Evolutionary conservation across 495 filamentous ascomycete species (phyloP).

Genomic region (Podospora pseudopauciseta): DNA sequence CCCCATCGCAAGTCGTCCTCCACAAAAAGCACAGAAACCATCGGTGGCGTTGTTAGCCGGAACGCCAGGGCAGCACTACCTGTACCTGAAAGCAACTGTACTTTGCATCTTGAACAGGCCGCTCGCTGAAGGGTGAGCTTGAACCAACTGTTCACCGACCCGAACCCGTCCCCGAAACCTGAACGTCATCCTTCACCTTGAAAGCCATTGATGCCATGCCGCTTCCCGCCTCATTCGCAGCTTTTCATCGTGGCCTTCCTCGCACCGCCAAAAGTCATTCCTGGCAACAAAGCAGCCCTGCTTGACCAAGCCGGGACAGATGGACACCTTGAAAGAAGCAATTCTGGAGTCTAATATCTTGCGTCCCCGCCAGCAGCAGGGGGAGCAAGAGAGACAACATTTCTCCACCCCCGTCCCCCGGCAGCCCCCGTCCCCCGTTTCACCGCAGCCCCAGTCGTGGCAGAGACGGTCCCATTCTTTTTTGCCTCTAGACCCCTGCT

Average conservation of each 20-base stretch:
- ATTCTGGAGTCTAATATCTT: slow-evolving; percentile 6
- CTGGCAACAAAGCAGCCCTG: background rate
- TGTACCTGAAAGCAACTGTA: slow-evolving; percentile 2
- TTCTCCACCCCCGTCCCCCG: slow-evolving; percentile 6
- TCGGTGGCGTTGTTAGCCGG: slow-evolving; percentile 43
- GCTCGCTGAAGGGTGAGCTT: background rate
- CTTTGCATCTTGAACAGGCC: background rate
- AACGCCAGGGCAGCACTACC: slow-evolving; percentile 13
- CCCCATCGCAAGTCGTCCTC: background rate
- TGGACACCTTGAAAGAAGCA: background rate
- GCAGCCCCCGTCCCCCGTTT: background rate
- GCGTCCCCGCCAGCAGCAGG: background rate
- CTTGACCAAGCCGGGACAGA: background rate
- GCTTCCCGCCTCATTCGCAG: background rate
- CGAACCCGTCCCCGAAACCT: background rate
- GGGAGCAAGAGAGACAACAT: background rate
- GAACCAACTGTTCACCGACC: background rate
- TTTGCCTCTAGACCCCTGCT: slow-evolving; percentile 12
- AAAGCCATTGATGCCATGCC: background rate
- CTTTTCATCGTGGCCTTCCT: background rate
- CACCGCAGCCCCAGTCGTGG: slow-evolving; percentile 10
- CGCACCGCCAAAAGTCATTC: background rate
- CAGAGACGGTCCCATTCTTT: slow-evolving; percentile 11
- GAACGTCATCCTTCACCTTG: background rate
- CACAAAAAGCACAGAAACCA: slow-evolving; percentile 16